Base-by-base conservation (phyloP, 2,329 filamentous ascomycete genomes). In the Metarhizium guizhouense region DNA sequence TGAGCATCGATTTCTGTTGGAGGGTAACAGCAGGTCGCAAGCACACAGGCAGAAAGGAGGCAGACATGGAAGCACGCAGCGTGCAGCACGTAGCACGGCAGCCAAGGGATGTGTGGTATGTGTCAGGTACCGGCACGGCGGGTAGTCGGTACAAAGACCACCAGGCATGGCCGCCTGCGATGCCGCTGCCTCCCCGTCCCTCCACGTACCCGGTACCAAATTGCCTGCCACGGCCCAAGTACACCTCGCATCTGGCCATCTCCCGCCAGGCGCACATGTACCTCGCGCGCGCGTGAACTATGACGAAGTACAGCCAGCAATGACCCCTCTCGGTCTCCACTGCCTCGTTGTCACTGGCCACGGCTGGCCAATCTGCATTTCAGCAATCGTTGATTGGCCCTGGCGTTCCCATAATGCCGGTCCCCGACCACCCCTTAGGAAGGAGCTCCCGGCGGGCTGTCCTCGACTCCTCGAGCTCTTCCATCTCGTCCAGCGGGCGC, bases 321-420 rank as follows among this genome's bases (percentile, higher is more conserved):
- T 6, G 14, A 3, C 45, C 32, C 48, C 38, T 25, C 30, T 11
- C 38, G 18, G 6, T 47, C n/a, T 53, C 52, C 52, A 42, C 32
- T 32, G 7, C 34, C 34, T 48, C 43, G 29, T 54, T 42, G 3
- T 48, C 43, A 54, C 18, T 49, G 52, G 43, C 11, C 29, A 13
- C 13, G n/a, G 10, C 32, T 11, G 32, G 32, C 32, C 52, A 48
- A 49, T 48, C 32, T 42, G 25, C 14, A 30, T 48, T 54, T 30
- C 49, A n/a, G 10, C 45, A 49, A 49, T 54, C 25, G 47, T 3
- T 54, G 47, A 51, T 54, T 54, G 47, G 53, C 8, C 38, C 48
- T 5, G 30, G 3, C 16, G 16, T 42, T 32, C 18, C 45, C 25
- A 16, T 30, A n/a, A 20, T 14, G 10, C 45, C 14, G 11, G 18